phyloP scores from a whole-genome alignment of 2,329 filamentous ascomycete species.

The Westerdykella ornata region DNA sequence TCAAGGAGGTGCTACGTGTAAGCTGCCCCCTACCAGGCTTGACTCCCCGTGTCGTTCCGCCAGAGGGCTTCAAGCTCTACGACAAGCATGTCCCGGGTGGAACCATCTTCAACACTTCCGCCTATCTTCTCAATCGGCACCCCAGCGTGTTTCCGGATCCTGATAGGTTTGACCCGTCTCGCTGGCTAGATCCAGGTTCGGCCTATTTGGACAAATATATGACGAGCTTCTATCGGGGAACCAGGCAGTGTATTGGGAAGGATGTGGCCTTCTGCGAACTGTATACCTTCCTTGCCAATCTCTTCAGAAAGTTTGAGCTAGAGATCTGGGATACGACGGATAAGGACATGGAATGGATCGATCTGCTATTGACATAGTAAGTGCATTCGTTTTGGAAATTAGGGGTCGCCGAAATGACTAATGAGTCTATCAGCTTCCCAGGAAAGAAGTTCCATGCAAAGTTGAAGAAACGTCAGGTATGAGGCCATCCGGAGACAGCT shows the following conservation, averaged over 20 bases:
- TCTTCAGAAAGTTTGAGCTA: slow-evolving; percentile 5
- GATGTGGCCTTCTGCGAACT: slow-evolving; percentile 9
- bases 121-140: slow-evolving; percentile 8
- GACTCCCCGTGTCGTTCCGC: slow-evolving; percentile 5
- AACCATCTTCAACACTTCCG: slow-evolving; percentile 6
- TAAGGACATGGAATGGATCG: slow-evolving; percentile 8
- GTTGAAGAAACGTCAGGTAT: not conserved
- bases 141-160: slow-evolving; percentile 2
- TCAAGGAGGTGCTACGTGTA: slow-evolving; percentile 7
- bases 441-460: slow-evolving; percentile 1
- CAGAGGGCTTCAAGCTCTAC: slow-evolving; percentile 7
- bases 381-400: not conserved
- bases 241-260: slow-evolving; percentile 8
- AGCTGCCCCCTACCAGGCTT: slow-evolving; percentile 6
- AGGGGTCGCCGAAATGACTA: not conserved
- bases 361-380: slow-evolving; percentile 5
- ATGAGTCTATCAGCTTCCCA: not conserved
- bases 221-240: slow-evolving; percentile 7
- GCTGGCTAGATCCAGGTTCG: slow-evolving; percentile 5
- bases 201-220: slow-evolving; percentile 9
- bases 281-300: slow-evolving; percentile 6
- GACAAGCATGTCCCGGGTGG: slow-evolving; percentile 3
- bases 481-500: not conserved
- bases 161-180: slow-evolving; percentile 4
- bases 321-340: slow-evolving; percentile 6